Percentiles rank a stretch among this genome's conserved stretches.
Evolutionary conservation across 2,329 filamentous ascomycete species (phyloP).

Genomic region (Penicillium sp.): DNA sequence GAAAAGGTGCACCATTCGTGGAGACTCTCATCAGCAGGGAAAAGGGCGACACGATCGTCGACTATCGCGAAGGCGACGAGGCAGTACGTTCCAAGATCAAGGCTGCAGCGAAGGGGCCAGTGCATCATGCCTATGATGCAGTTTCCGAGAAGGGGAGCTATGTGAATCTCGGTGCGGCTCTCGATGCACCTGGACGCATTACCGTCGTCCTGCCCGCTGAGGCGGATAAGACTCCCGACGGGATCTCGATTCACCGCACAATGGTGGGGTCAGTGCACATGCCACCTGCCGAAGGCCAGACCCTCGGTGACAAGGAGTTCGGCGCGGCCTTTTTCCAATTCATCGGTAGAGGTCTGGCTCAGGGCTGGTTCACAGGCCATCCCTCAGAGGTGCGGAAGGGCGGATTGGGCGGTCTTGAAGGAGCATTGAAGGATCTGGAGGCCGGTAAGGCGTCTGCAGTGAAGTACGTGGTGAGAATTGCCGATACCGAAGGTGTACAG

Average conservation of each 20-base stretch:
- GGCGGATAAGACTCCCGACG: constrained; percentile 45
- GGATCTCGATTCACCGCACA: constrained; percentile 42
- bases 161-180: constrained; percentile 47
- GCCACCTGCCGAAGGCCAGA: constrained; percentile 22
- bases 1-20: constrained; percentile 54
- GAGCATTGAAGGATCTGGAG: constrained; percentile 57
- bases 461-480: constrained; percentile 65
- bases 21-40: constrained; percentile 53
- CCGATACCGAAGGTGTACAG: constrained; percentile 44
- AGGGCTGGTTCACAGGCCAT: constrained; percentile 55
- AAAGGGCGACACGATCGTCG: constrained; percentile 61
- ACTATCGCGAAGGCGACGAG: constrained; percentile 62
- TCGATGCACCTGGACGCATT: constrained; percentile 44
- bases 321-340: constrained; percentile 49
- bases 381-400: constrained; percentile 54
- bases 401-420: constrained; percentile 57
- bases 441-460: constrained; percentile 63
- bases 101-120: constrained; percentile 30
- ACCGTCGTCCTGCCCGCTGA: constrained; percentile 46
- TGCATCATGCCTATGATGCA: constrained; percentile 60
- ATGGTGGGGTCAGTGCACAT: constrained; percentile 33
- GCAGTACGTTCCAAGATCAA: constrained; percentile 52
- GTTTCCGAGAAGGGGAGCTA: constrained; percentile 56
- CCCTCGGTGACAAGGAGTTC: constrained; percentile 43
- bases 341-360: constrained; percentile 48